Evolutionary conservation across 1,284 basidiomycete genomes (phyloP).

Genomic region (Fomitopsis betulina): DNA sequence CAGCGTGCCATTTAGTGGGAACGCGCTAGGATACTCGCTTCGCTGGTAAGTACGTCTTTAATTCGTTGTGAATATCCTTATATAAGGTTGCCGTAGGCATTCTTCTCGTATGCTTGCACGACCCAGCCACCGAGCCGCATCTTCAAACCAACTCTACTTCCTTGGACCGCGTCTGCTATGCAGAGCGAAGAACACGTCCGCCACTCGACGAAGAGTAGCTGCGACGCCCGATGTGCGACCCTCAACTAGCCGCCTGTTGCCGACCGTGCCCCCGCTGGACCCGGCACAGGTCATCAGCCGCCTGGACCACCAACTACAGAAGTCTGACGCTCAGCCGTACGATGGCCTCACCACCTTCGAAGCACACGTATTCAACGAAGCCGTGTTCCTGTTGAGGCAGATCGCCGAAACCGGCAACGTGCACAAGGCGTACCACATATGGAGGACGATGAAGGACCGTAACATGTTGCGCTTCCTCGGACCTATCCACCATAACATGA

Average conservation of each 20-base stretch:
- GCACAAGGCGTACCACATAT: slow-evolving; percentile 29
- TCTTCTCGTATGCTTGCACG: slow-evolving; percentile 15
- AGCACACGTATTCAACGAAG: slow-evolving; percentile 15
- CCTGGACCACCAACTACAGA: slow-evolving; percentile 8
- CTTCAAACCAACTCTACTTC: slow-evolving; percentile 22
- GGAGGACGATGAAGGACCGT: slow-evolving; percentile 40
- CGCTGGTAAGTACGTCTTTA: too few relatives aligned
- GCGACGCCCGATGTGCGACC: neutral
- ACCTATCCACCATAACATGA: slow-evolving; percentile 33
- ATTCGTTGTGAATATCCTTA: too few relatives aligned
- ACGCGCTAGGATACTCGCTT: neutral
- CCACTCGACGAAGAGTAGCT: neutral
- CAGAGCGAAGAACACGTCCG: neutral
- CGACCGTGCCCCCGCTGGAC: neutral
- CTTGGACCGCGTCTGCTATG: slow-evolving; percentile 17
- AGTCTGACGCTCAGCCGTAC: slow-evolving; percentile 6
- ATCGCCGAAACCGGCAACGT: slow-evolving; percentile 15
- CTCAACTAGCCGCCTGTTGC: neutral
- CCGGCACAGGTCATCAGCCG: slow-evolving; percentile 7
- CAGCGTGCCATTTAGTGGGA: neutral
- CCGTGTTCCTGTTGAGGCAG: slow-evolving; percentile 9
- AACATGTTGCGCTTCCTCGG: slow-evolving; percentile 40
- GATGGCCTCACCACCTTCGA: slow-evolving; percentile 9
- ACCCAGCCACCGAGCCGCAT: slow-evolving; percentile 12
- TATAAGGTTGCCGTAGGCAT: neutral